Base-by-base conservation (phyloP, 768 basidiomycete species). In the Xerocomus brunneocitrinus region DNA sequence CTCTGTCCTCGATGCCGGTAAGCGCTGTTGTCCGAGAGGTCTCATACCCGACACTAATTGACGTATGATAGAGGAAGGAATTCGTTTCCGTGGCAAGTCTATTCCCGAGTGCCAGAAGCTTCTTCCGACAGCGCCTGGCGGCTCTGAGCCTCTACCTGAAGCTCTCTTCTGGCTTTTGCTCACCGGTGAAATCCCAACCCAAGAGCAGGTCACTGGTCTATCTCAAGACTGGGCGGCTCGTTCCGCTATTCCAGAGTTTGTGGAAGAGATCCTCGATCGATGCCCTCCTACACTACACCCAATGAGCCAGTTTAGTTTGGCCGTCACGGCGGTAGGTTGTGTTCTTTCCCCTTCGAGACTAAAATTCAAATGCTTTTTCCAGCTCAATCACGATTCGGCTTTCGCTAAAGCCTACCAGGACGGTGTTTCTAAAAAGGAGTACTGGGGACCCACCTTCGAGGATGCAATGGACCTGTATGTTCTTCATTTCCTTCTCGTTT, bases 301-400 rank as follows among this genome's bases (percentile, higher is more conserved):
- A 58, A 98, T 98, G 95, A 93, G 89, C 72, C 95, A 98, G 75
- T 97, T 98, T 76, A 89, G 88, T 69, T 76, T 97, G 67, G 95
- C 95, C 54, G 91, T 95, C 62, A 98, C 95, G 59, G 94, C 95
- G 30, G 88, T 89, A 67, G 41, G 81, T 73, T 13, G 31, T 12
- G 45, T 34, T 16, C 47, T 1, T 30, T 46, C 30, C 42, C 53
- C 10, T 28, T 31, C 28, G 47, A 7, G 2, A 39, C 27, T 19
- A 31, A 16, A 53, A 43, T 56, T 57, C 46, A 38, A 58, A 5
- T 34, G 36, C 22, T 32, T 61, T 47, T 55, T 50, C 27, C 28
- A 89, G 88, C 78, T 92, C 31, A 92, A 91, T 79, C 95, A 98
- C 72, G 86, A 97, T 72, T 98, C 95, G 6, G 90, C 91, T 30